Evolutionary conservation across 148 eudicot species (phyloP), one percentile per base, ranked within the genome.

Genomic region (Selenicereus undatus): DNA sequence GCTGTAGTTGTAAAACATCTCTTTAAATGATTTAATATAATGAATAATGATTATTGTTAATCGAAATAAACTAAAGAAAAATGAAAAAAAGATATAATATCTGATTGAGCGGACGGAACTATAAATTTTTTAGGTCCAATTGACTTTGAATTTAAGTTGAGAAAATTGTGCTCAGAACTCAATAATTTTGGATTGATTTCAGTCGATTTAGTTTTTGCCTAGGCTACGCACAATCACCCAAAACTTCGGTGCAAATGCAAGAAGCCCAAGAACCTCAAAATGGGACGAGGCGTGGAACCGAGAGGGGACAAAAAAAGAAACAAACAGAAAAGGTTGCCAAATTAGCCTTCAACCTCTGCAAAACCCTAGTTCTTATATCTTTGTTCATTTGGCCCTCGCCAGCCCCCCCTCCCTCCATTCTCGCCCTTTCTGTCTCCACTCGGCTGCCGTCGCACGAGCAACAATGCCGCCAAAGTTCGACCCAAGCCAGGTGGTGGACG

Each of bases 391-490:
- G 20, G 22, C 74, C 48, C 22, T 11, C 20, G 0, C 9, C 74
- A 11, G 16, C 74, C 6, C 21, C 22, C 51, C 56, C 70, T 22
- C 39, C 35, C 58, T 17, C 79, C 62, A 18, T 4, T 20, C 21
- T 20, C 2, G 50, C 76, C 39, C 58, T 74, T 69, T 66, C 60
- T 9, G 51, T n/a, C 45, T 29, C 64, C 74, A n/a, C 64, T 76
- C 5, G 58, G 42, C 27, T 32, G 11, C 62, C 39, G 30, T 73
- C n/a, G 29, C 74, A 79, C 2, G 13, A 48, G 52, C 52, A 48
- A 48, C 12, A 48, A 86, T 88, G 92, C 89, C 92, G 83, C 90
- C 92, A 60, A 88, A 88, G 84, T 84, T 90, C 65, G 90, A 88
- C 54, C 89, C 92, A 0, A 42, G 88, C 3, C 89, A 88, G 84